These are phyloP conservation scores for Volutella citrinella DNA, from an alignment of 2,329 filamentous ascomycete species.

Conservation along the genomic window DNA sequence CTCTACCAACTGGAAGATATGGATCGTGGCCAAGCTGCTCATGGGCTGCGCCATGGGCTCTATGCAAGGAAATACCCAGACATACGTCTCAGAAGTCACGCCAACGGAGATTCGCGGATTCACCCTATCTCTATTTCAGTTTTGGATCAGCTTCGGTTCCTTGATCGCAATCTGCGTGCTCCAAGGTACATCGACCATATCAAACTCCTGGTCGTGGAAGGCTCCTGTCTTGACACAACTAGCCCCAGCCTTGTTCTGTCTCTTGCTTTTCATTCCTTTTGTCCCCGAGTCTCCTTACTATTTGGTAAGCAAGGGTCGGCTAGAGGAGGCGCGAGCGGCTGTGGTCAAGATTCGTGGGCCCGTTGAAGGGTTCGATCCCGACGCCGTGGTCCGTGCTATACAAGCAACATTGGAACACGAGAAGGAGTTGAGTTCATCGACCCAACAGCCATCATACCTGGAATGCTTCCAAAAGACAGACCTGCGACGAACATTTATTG, in stretches of 20 bases:
- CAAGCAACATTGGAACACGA: background rate
- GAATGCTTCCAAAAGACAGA: constrained; percentile 3
- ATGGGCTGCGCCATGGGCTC: constrained; percentile 1
- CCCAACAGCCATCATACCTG: background rate
- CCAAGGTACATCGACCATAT: background rate
- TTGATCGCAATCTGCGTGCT: background rate
- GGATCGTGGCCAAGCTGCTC: constrained; percentile 2
- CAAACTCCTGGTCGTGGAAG: constrained; percentile 4
- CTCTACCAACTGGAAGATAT: constrained; percentile 2
- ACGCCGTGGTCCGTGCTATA: background rate
- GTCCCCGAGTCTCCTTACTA: constrained; percentile 4
- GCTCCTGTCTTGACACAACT: background rate
- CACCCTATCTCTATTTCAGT: background rate
- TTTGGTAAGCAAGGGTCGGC: background rate
- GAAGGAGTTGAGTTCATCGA: too few species aligned
- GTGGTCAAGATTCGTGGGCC: background rate
- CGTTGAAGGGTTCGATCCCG: background rate
- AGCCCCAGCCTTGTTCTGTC: background rate
- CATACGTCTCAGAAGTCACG: constrained; percentile 1
- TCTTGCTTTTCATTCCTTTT: background rate
- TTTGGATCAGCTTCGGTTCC: constrained; percentile 2
- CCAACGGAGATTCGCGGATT: constrained; percentile 1
- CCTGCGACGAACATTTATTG: background rate
- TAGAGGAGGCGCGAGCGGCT: background rate
- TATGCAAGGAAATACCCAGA: background rate